Base-by-base conservation (phyloP, 75 land plant species). In the Cunninghamia lanceolata region DNA sequence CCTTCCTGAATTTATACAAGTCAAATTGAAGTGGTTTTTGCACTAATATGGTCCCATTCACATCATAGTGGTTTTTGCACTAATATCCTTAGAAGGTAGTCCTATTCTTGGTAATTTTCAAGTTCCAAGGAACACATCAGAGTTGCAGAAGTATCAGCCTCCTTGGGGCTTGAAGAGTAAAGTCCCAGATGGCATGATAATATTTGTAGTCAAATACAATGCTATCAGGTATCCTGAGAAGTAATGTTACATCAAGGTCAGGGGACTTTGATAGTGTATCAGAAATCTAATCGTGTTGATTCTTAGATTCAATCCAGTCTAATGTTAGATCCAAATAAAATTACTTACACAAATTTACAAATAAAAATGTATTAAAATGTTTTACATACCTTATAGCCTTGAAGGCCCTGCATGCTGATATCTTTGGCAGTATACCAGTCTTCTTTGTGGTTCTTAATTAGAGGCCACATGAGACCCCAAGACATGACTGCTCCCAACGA, bases 381-480 rank as follows among this genome's bases (percentile, higher is more conserved):
- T 25, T 5, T 25, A 63, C 13, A 73, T 30, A 94, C 96, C 96
- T 87, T 90, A 85, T 94, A 94, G 36, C 95, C 96, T 84, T 94
- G 87, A 36, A 94, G 86, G 74, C 96, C 95, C 82, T 88, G 85
- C 40, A 94, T 92, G 84, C 85, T 86, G 78, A 15, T 53, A 15
- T 35, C 79, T 10, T 42, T 0, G 9, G 90, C 91, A 32, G 91
- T 85, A 59, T 89, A 95, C 96, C 95, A 95, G 52, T 84, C 87
- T 25, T 95, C 96, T 84, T 85, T 85, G 45, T 84, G 56, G 34
- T 75, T 86, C 10, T 70, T 85, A 47, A 94, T 93, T 30, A 92
- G 85, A 11, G 96, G 96, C 96, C 96, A 93, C 95, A 94, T 86
- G 42, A 94, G 86, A 54, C 95, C 96, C 96, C 96, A 94, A 15